Evolutionary conservation across 164 flowering plant species (phyloP), one percentile per base, ranked within the genome.

Genomic region (Dillenia suffruticosa): DNA sequence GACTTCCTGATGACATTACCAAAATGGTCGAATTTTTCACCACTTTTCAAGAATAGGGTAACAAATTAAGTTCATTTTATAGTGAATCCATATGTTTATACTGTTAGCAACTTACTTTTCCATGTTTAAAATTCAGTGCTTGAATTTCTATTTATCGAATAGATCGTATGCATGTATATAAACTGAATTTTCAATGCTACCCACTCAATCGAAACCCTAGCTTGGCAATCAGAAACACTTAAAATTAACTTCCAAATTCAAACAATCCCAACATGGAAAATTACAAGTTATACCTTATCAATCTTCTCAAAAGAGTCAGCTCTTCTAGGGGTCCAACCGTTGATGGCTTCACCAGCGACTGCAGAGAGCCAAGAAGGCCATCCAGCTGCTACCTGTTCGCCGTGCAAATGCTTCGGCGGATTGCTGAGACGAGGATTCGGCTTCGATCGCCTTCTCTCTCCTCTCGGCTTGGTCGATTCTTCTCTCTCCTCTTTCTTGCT

Each of bases 341-440:
- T 82, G 65, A 82, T 80, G 9, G 88, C 88, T 66, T 86, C 91
- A 2, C 85, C 85, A 2, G 86, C 85, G 11, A 81, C 82, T 0
- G 75, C 83, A 2, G 87, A 82, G 40, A 84, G 82, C 88, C 91
- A 86, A 19, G 83, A 67, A 4, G 90, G 86, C 88, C 88, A 85
- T 8, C 88, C 88, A 7, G 88, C 88, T 4, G 86, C 84, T 8
- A 83, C 84, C 61, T 81, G 88, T 70, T 85, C 90, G 2, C 88
- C 88, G 12, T 80, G 83, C 7, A 81, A 44, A 55, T 80, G 64
- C 72, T 78, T 85, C 0, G 86, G 83, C 9, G 82, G 85, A 63
- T 81, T 81, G 47, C 85, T 76, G 52, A 69, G 46, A 67, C 81
- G 68, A 9, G 81, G 84, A 75, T 83, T 81, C 19, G 82, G 82